Evolutionary conservation across 495 filamentous ascomycete species (phyloP).

Genomic region (Copromyces sp.): DNA sequence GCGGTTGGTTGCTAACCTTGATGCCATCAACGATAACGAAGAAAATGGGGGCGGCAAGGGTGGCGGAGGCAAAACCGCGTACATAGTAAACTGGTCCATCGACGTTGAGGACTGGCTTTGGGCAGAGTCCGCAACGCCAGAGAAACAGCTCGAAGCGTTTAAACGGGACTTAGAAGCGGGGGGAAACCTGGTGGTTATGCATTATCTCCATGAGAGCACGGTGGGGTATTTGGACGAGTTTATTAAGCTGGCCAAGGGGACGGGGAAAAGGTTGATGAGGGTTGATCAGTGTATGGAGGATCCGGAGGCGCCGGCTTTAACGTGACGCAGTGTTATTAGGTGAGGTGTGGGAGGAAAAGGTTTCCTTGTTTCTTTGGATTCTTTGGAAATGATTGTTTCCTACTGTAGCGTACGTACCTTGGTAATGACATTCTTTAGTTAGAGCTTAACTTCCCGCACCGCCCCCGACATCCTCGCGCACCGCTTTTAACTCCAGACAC

Average conservation of each 20-base stretch:
- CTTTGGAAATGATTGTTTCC: no score
- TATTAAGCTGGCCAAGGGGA: slow-evolving; percentile 56
- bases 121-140: slow-evolving; percentile 53
- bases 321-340: no score
- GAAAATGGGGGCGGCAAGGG: no score
- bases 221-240: slow-evolving; percentile 58
- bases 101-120: slow-evolving; percentile 76
- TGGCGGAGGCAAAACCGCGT: no score
- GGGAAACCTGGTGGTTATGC: slow-evolving; percentile 67
- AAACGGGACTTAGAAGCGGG: slow-evolving; percentile 53
- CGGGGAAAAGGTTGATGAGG: slow-evolving; percentile 61
- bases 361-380: no score
- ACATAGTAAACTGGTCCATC: slow-evolving; percentile 64
- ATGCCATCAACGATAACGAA: slow-evolving; percentile 25
- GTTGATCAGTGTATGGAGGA: slow-evolving; percentile 74
- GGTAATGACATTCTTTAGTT: no score
- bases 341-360: no score
- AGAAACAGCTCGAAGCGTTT: slow-evolving; percentile 69
- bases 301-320: slow-evolving; percentile 50
- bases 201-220: slow-evolving; percentile 61
- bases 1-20: slow-evolving; percentile 43
- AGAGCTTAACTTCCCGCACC: no score
- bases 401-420: no score
- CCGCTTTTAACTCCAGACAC: no score
- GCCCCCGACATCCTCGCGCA: no score